These are phyloP conservation scores for Emergomyces orientalis DNA, from an alignment of 2,329 filamentous ascomycete species.

Conservation along the genomic window DNA sequence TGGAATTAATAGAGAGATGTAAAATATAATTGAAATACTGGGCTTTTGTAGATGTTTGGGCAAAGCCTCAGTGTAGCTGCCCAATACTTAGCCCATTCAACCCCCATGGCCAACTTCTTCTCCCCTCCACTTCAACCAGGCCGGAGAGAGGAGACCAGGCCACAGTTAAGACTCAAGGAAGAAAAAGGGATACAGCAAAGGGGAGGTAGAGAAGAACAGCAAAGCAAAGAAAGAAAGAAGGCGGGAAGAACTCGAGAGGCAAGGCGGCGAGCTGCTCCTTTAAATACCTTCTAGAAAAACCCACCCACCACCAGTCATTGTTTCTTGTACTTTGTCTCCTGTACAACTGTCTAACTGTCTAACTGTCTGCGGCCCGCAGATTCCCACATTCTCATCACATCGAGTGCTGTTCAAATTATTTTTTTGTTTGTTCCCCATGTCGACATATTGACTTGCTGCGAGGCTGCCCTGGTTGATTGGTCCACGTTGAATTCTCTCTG, in stretches of 20 bases:
- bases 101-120: neutral
- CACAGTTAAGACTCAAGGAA: neutral
- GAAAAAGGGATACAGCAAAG: constrained; percentile 2
- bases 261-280: constrained; percentile 10
- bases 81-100: neutral
- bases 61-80: neutral
- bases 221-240: constrained; percentile 10
- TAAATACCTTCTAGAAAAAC: constrained; percentile 1
- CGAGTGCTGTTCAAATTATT: neutral
- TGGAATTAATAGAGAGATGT: neutral
- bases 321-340: neutral
- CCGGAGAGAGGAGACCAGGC: neutral
- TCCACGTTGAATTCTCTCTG: constrained; percentile 3
- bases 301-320: neutral
- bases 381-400: constrained; percentile 2
- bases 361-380: neutral
- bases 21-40: neutral
- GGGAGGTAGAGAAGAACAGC: neutral
- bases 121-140: neutral
- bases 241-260: constrained; percentile 7
- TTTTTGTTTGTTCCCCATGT: neutral
- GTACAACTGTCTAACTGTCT: neutral
- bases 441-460: neutral
- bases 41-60: neutral
- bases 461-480: constrained; percentile 1